These are phyloP conservation scores for Hypomyces rosellus DNA, from an alignment of 2,329 filamentous ascomycete genomes.

Conservation along the genomic window DNA sequence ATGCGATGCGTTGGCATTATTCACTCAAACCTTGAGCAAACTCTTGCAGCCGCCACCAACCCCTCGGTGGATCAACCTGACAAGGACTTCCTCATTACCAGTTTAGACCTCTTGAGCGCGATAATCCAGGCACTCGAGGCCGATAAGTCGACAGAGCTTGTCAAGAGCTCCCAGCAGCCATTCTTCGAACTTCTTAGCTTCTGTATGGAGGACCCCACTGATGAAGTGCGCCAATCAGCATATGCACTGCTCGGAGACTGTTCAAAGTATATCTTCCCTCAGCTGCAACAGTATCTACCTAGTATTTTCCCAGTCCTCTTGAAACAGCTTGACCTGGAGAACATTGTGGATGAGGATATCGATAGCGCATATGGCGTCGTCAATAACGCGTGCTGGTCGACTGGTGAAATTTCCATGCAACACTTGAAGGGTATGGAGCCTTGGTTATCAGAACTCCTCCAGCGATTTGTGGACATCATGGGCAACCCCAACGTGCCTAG, in stretches of 20 bases:
- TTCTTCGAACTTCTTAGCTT: slow-evolving; percentile 88
- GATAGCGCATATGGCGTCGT: slow-evolving; percentile 86
- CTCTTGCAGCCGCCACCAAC: slow-evolving; percentile 63
- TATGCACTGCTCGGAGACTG: slow-evolving; percentile 94
- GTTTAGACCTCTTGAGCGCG: slow-evolving; percentile 84
- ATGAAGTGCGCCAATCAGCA: slow-evolving; percentile 92
- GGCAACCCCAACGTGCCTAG: slow-evolving; percentile 78
- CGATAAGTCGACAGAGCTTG: slow-evolving; percentile 67
- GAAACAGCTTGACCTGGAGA: slow-evolving; percentile 77
- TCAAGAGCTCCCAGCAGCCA: slow-evolving; percentile 66
- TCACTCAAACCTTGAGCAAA: slow-evolving; percentile 81
- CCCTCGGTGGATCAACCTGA: slow-evolving; percentile 70
- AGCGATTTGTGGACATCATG: slow-evolving; percentile 74
- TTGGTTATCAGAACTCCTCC: slow-evolving; percentile 70
- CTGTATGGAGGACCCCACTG: slow-evolving; percentile 85
- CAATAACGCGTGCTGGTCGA: slow-evolving; percentile 98
- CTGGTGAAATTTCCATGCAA: slow-evolving; percentile 83
- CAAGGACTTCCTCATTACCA: slow-evolving; percentile 95
- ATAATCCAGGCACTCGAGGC: slow-evolving; percentile 84
- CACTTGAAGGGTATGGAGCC: slow-evolving; percentile 68
- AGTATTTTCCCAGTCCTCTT: slow-evolving; percentile 76
- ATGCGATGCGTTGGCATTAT: slow-evolving; percentile 84
- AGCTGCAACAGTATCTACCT: slow-evolving; percentile 67
- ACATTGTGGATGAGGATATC: slow-evolving; percentile 69
- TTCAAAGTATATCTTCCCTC: slow-evolving; percentile 82